phyloP scores from a whole-genome alignment of 2,329 filamentous ascomycete species.

The Phialophora chinensis region DNA sequence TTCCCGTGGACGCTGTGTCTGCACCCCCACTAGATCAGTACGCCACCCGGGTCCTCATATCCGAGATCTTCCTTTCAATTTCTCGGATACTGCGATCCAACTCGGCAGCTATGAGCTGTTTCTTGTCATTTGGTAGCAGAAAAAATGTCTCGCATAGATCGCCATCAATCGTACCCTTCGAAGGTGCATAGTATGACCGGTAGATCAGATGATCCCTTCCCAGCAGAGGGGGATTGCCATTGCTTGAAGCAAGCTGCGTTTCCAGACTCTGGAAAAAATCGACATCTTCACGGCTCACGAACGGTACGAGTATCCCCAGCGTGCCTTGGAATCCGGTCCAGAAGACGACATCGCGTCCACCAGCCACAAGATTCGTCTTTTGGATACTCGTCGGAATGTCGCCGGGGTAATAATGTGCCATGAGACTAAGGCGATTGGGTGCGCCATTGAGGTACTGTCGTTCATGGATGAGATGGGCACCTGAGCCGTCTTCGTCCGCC shows the following conservation, averaged over 20 bases:
- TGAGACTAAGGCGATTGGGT: slow-evolving; percentile 79
- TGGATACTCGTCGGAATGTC: slow-evolving; percentile 90
- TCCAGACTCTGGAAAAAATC: slow-evolving; percentile 98
- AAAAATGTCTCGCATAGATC: slow-evolving; percentile 94
- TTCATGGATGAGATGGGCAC: slow-evolving; percentile 88
- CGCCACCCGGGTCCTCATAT: slow-evolving; percentile 64
- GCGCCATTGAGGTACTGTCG: slow-evolving; percentile 88
- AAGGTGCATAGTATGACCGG: slow-evolving; percentile 91
- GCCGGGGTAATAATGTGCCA: slow-evolving; percentile 87
- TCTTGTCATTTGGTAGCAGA: slow-evolving; percentile 82
- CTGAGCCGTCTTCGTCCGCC: slow-evolving; percentile 88
- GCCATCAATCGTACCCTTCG: slow-evolving; percentile 95
- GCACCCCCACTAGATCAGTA: slow-evolving; percentile 46
- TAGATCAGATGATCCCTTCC: slow-evolving; percentile 96
- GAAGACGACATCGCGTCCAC: slow-evolving; percentile 86
- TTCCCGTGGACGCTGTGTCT: background rate
- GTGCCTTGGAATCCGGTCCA: slow-evolving; percentile 97
- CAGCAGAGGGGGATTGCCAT: slow-evolving; percentile 82
- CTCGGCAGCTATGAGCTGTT: slow-evolving; percentile 92
- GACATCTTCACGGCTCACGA: slow-evolving; percentile 87
- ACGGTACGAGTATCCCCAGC: slow-evolving; percentile 89
- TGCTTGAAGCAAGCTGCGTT: slow-evolving; percentile 73
- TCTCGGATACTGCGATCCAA: slow-evolving; percentile 88
- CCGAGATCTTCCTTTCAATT: slow-evolving; percentile 93
- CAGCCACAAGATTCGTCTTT: slow-evolving; percentile 87